A percentile compares a stretch with the other conserved stretches of the same genome.
These are phyloP conservation scores for Aspergillus nidulans DNA, from an alignment of 495 filamentous ascomycete genomes.

Conservation along the genomic window DNA sequence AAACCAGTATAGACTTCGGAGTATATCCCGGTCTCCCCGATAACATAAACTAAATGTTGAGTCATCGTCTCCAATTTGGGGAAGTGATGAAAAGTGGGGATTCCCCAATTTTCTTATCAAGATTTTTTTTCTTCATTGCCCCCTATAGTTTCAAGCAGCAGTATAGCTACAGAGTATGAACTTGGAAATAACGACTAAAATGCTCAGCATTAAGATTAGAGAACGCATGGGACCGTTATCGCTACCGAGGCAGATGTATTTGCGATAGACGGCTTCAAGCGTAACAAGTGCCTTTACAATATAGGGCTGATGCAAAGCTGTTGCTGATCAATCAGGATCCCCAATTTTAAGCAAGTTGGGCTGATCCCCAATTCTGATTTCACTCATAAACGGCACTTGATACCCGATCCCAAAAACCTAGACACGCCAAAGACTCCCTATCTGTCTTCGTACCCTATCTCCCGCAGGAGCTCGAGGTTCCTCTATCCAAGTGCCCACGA, in stretches of 20 bases:
- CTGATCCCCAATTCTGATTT: neutral
- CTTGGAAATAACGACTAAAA: no score
- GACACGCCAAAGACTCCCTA: neutral
- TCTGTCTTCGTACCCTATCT: neutral
- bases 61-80: constrained; percentile 2
- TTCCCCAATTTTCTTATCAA: neutral
- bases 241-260: no score
- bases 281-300: no score
- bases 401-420: neutral
- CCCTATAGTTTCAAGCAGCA: no score
- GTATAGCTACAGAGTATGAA: no score
- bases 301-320: no score
- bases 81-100: neutral
- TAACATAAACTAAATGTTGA: neutral
- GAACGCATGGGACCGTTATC: no score
- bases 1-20: no score
- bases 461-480: neutral
- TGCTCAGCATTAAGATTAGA: no score
- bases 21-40: no score
- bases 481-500: neutral
- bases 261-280: no score
- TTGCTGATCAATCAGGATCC: neutral
- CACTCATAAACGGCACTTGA: neutral
- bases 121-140: neutral
- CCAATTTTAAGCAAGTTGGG: neutral